phyloP scores from a whole-genome alignment of 352 stramenopile genomes.

The Phytophthora sojae region DNA sequence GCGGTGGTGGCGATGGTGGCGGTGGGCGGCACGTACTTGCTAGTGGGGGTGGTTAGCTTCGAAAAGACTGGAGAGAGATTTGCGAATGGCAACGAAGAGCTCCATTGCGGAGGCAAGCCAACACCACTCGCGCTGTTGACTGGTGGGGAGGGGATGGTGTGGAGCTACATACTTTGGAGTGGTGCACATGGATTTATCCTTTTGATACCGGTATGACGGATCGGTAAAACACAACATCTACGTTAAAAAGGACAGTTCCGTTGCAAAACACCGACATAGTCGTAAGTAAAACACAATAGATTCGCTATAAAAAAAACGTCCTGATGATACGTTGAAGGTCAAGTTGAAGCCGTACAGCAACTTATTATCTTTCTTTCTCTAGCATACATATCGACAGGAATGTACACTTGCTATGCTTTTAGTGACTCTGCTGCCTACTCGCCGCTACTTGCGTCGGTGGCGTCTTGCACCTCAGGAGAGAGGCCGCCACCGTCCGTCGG shows the following conservation, averaged over 20 bases:
- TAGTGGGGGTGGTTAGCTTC: slow-evolving; percentile 33
- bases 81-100: slow-evolving; percentile 29
- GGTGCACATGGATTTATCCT: neutral
- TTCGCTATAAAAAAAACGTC: too few relatives aligned
- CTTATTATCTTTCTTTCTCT: slow-evolving; percentile 7
- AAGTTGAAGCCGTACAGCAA: neutral
- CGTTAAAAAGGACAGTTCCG: too few relatives aligned
- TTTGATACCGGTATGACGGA: neutral
- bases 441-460: slow-evolving; percentile 14
- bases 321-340: neutral
- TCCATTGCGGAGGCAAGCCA: neutral
- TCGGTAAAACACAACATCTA: neutral
- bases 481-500: slow-evolving; percentile 21
- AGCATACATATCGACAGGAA: slow-evolving; percentile 27
- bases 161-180: neutral
- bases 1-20: too few relatives aligned
- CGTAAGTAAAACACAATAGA: too few relatives aligned
- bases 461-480: slow-evolving; percentile 5
- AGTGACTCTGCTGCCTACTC: neutral
- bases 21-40: slow-evolving; percentile 38
- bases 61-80: slow-evolving; percentile 53
- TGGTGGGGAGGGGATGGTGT: slow-evolving; percentile 12
- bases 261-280: too few relatives aligned
- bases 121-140: slow-evolving; percentile 4
- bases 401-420: slow-evolving; percentile 2